Evolutionary conservation across 2,329 filamentous ascomycete species (phyloP), one percentile per base, ranked within the genome.

Genomic region (Xylaria digitata): DNA sequence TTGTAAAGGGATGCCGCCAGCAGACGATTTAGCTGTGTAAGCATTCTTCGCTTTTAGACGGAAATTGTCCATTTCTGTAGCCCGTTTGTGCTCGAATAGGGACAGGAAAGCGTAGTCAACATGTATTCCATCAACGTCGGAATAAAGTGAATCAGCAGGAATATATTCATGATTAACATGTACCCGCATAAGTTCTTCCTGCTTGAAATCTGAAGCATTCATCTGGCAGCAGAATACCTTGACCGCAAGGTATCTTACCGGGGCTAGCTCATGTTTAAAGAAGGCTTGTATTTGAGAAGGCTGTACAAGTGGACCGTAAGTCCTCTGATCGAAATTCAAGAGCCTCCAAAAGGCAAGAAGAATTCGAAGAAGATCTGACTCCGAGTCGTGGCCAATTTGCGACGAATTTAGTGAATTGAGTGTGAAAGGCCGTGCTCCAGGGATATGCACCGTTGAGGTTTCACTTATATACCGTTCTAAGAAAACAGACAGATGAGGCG

Each of bases 201-300:
- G 85, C 69, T 92, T 92, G 70, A 86, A 83, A 78, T 99, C 96
- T 3, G 96, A 91, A 34, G 92, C 92, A 74, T 89, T 89, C 72
- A 96, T 87, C 64, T 93, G 88, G 69, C 93, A 84, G 75, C 91
- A 94, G 71, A 97, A 92, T 66, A 94, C 88, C 70, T 93, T 88
- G 63, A 97, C 86, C 15, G 94, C 91, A 67, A 98, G 84, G 78
- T 94, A 97, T 79, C 92, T 88, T 57, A 97, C 86, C 17, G 86
- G 81, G 65, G 80, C 82, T 71, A 85, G 84, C 53, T 80, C 75
- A 76, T 90, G 86, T 58, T 83, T 81, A 72, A 97, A 91, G 13
- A 96, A 82, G 34, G 80, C 80, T 79, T 94, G 89, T 49, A 97
- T 83, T 69, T 87, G 86, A 53, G 88, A 85, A 0, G 91, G 89